A percentile compares a stretch with the other conserved stretches of the same genome.
Evolutionary conservation across 2,329 filamentous ascomycete genomes (phyloP).

Genomic region (Aspergillus sp.): DNA sequence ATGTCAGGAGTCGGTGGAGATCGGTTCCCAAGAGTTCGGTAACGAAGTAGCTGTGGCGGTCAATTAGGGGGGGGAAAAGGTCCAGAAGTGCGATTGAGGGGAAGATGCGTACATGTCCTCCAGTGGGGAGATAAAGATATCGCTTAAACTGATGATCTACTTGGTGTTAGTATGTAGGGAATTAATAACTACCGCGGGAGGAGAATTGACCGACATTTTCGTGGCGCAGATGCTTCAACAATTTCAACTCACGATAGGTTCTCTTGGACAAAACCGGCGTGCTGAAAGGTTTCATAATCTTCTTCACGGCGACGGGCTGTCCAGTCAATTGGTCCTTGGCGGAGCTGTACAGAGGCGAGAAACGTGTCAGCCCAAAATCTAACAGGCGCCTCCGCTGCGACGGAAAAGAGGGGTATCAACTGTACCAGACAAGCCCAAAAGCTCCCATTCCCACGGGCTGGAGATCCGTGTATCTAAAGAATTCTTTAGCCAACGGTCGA

Average conservation of each 20-base stretch:
- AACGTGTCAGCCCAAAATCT: slow-evolving; percentile 12
- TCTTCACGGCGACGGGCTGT: slow-evolving; percentile 97
- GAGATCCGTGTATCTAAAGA: slow-evolving; percentile 84
- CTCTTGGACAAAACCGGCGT: slow-evolving; percentile 97
- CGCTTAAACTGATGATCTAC: slow-evolving; percentile 94
- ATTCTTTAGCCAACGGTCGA: slow-evolving; percentile 20
- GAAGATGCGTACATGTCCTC: slow-evolving; percentile 77
- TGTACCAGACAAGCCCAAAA: slow-evolving; percentile 95
- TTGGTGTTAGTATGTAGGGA: slow-evolving; percentile 17
- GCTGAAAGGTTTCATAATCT: slow-evolving; percentile 99
- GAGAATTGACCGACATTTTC: slow-evolving; percentile 70
- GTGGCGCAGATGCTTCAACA: slow-evolving; percentile 93
- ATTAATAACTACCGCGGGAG: neutral
- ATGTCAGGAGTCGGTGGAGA: slow-evolving; percentile 90
- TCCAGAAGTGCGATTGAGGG: neutral
- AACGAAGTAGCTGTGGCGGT: slow-evolving; percentile 76
- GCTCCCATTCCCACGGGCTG: slow-evolving; percentile 99
- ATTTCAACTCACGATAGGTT: slow-evolving; percentile 95
- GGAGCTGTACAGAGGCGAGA: slow-evolving; percentile 60
- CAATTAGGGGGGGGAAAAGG: slow-evolving; percentile 8
- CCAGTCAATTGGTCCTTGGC: slow-evolving; percentile 96
- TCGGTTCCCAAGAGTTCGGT: slow-evolving; percentile 97
- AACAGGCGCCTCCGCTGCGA: slow-evolving; percentile 2
- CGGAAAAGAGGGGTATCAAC: slow-evolving; percentile 16
- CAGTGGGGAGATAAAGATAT: slow-evolving; percentile 98